phyloP scores from a whole-genome alignment of 148 eudicot genomes.

The Heliosperma pusillum region DNA sequence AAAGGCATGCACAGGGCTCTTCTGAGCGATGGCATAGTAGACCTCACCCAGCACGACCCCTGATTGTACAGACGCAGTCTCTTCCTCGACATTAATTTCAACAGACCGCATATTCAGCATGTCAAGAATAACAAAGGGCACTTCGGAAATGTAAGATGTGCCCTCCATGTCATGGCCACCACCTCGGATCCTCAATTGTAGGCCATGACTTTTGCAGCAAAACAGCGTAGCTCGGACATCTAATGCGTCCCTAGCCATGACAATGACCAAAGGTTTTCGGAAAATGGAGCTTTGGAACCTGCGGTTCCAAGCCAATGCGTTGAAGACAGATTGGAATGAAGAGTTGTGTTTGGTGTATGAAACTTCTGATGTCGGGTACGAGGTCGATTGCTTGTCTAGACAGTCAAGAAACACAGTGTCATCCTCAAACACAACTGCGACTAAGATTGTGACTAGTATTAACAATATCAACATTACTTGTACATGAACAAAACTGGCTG shows the following conservation, averaged over 20 bases:
- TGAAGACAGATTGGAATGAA: conserved; percentile 10
- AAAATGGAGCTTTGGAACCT: conserved; percentile 5
- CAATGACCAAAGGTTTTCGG: conserved; percentile 18
- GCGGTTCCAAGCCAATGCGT: conserved; percentile 13
- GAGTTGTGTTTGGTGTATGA: conserved; percentile 21
- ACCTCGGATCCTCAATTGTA: conserved; percentile 10
- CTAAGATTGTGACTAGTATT: neutral
- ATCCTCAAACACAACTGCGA: neutral
- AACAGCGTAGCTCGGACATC: conserved; percentile 10
- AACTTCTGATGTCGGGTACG: conserved; percentile 13
- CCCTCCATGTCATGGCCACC: conserved; percentile 29
- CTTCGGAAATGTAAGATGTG: conserved; percentile 5
- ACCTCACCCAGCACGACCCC: conserved; percentile 24
- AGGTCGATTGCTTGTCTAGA: conserved; percentile 11
- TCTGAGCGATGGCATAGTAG: conserved; percentile 14
- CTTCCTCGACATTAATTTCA: conserved; percentile 1
- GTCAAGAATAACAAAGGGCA: conserved; percentile 24
- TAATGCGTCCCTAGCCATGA: conserved; percentile 16
- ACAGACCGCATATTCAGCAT: conserved; percentile 19
- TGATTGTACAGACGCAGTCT: conserved; percentile 20
- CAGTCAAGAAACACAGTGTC: conserved; percentile 9
- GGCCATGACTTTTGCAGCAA: conserved; percentile 8
- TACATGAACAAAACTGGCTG: neutral
- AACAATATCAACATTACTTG: conserved; percentile 1
- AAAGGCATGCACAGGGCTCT: conserved; percentile 16